Evolutionary conservation across 805 yeast genomes (phyloP).

Genomic region (Yamadazyma paraphyllophila): DNA sequence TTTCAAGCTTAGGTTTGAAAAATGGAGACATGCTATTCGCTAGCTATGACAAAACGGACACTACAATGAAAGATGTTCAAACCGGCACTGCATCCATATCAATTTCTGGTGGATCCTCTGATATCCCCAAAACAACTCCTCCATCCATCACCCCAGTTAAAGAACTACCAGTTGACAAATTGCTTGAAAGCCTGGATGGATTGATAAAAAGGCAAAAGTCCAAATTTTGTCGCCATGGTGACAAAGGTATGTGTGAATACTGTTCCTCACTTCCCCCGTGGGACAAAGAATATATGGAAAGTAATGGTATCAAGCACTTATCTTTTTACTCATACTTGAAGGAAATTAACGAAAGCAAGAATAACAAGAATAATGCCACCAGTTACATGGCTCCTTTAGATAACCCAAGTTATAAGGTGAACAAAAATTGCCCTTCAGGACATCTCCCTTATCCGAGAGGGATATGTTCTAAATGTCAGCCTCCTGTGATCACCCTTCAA

Average conservation of each 20-base stretch:
- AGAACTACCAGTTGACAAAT: conserved; percentile 68
- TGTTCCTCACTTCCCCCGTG: conserved; percentile 96
- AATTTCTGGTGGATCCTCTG: not conserved
- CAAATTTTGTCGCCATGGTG: conserved; percentile 78
- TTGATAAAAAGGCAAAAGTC: conserved; percentile 64
- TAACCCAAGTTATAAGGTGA: conserved; percentile 66
- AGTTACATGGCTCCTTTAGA: conserved; percentile 75
- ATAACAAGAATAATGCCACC: conserved; percentile 57
- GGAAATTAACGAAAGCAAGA: conserved; percentile 64
- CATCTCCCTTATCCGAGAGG: conserved; percentile 95
- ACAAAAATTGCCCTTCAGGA: conserved; percentile 66
- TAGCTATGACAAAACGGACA: conserved; percentile 19
- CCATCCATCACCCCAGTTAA: conserved; percentile 15
- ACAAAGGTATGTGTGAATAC: conserved; percentile 96
- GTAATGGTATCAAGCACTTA: conserved; percentile 77
- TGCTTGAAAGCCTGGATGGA: conserved; percentile 66
- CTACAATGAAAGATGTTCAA: conserved; percentile 6
- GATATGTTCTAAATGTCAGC: conserved; percentile 95
- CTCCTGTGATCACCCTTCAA: conserved; percentile 89
- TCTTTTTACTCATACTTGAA: conserved; percentile 84
- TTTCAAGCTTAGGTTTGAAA: conserved; percentile 47
- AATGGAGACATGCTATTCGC: conserved; percentile 61
- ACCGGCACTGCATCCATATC: conserved; percentile 8
- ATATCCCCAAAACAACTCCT: conserved; percentile 4
- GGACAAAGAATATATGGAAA: conserved; percentile 74